Evolutionary conservation across 352 stramenopile genomes (phyloP), one percentile per base, ranked within the genome.

Genomic region (Globisporangium abappressorium): DNA sequence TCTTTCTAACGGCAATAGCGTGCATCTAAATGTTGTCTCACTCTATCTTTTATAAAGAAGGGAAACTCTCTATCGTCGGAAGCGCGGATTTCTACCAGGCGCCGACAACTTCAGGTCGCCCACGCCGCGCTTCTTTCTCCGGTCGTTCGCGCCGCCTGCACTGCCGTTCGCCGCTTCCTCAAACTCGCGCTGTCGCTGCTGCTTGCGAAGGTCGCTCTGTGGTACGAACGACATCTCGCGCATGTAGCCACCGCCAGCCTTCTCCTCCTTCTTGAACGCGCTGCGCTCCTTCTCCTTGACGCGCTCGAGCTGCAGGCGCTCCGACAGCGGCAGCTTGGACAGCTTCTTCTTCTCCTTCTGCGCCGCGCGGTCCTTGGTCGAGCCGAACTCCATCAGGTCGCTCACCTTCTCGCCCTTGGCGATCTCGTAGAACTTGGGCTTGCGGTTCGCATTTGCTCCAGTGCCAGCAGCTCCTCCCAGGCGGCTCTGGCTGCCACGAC

Each of bases 341-440:
- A 96, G 63, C 66, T 94, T 79, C 72, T 89, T 89, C 72, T 87
- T 91, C 66, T 94, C 79, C 57, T 85, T 85, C 72, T 96, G 88
- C 30, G 70, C 75, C 57, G 77, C 81, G 65, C 75, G 79, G 62
- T 96, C 86, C 54, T 75, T 76, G 30, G 82, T 79, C 49, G 85
- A 90, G 4, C 84, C 84, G 57, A 96, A 93, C 6, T 78, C 70
- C 74, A 94, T 93, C 60, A 94, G 85, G 60, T 91, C 83, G 57
- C 81, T 78, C 59, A 96, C 79, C 61, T 91, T 90, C 64, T 95
- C 89, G 58, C 85, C 87, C 70, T 87, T 84, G 53, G 85, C 83
- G 38, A 96, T 90, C 75, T 95, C 87, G 75, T 93, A 94, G 62
- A 96, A 94, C 66, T 93, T 93, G 28, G 86, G 86, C 55, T 88